Conservation (phyloP, 768 basidiomycete genomes). For the Pleurotus salmoneostramineus region DNA sequence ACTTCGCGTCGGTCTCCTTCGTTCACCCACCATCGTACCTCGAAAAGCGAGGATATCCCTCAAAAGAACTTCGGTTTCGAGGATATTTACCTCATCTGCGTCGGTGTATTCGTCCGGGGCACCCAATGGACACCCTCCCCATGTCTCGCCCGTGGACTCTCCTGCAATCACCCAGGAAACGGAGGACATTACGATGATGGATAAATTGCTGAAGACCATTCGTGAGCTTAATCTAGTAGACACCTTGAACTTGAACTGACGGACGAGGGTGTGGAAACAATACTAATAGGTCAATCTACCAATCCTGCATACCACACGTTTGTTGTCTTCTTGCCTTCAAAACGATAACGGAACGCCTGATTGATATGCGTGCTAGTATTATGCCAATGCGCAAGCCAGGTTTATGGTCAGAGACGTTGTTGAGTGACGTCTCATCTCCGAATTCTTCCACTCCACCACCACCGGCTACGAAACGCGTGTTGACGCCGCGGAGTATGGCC, state of each 20-base stretch:
- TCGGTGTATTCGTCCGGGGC: too few relatives aligned
- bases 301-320: constrained; percentile 53
- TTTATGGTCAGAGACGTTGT: constrained; percentile 58
- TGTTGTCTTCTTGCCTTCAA: constrained; percentile 7
- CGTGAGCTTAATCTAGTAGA: constrained; percentile 35
- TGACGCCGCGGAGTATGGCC: constrained; percentile 54
- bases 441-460: constrained; percentile 10
- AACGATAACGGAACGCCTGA: background rate
- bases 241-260: too few relatives aligned
- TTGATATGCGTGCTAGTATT: constrained; percentile 29
- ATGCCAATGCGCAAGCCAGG: constrained; percentile 50
- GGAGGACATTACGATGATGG: constrained; percentile 56
- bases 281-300: constrained; percentile 37
- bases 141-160: background rate
- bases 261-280: background rate
- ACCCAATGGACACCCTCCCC: too few relatives aligned
- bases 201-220: constrained; percentile 48
- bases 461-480: constrained; percentile 17
- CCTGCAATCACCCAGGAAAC: constrained; percentile 45
- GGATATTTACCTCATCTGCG: too few relatives aligned
- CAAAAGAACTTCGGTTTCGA: too few relatives aligned
- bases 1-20: too few relatives aligned
- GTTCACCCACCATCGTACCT: too few relatives aligned
- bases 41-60: too few relatives aligned
- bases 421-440: constrained; percentile 23